These are phyloP conservation scores for Penicillium verrucosum DNA, from an alignment of 2,329 filamentous ascomycete species.

Conservation along the genomic window DNA sequence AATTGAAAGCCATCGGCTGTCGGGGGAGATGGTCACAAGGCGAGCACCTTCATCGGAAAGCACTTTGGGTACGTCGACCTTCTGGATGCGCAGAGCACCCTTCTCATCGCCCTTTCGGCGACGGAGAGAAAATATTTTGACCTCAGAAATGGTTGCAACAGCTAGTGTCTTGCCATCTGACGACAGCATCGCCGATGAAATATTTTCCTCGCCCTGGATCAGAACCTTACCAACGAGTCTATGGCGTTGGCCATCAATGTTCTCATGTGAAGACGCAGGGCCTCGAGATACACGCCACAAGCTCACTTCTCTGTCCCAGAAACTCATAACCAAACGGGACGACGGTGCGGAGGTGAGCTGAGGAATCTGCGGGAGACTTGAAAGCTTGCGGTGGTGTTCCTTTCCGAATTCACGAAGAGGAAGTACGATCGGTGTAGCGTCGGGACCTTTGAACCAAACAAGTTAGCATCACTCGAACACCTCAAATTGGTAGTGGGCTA, in stretches of 20 bases:
- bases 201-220: constrained; percentile 71
- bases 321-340: constrained; percentile 76
- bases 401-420: constrained; percentile 73
- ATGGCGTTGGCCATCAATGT: constrained; percentile 37
- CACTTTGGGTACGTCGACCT: constrained; percentile 61
- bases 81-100: constrained; percentile 66
- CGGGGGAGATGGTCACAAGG: constrained; percentile 53
- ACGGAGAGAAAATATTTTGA: constrained; percentile 73
- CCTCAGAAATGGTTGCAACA: constrained; percentile 69
- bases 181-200: constrained; percentile 71
- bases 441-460: constrained; percentile 60
- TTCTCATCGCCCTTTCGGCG: constrained; percentile 51
- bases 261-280: constrained; percentile 48
- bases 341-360: constrained; percentile 69
- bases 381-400: constrained; percentile 77
- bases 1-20: constrained; percentile 46
- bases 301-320: constrained; percentile 85
- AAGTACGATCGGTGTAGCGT: constrained; percentile 76
- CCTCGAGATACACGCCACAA: constrained; percentile 66
- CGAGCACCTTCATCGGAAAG: constrained; percentile 64
- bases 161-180: constrained; percentile 68
- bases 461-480: constrained; percentile 30
- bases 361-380: constrained; percentile 77
- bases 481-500: neutral
- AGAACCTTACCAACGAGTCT: constrained; percentile 65